Conservation (phyloP, 352 stramenopile genomes). For the Globisporangium acanthophoron region DNA sequence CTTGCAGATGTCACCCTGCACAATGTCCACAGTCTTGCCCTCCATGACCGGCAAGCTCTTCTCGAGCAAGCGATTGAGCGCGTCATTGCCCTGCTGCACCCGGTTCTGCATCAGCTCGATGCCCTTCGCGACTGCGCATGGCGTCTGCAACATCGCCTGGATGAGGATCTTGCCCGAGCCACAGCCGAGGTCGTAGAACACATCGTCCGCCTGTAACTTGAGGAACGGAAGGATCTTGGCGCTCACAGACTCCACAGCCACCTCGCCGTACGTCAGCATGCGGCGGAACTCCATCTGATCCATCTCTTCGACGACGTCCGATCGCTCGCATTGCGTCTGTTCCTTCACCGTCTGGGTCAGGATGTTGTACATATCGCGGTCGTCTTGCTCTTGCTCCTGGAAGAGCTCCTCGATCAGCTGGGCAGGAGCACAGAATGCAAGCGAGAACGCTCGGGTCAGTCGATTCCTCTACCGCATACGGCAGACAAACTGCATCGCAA, state of each 20-base stretch:
- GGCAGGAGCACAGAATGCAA: background rate
- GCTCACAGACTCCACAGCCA: slow-evolving; percentile 62
- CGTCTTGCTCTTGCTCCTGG: slow-evolving; percentile 69
- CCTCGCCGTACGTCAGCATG: slow-evolving; percentile 79
- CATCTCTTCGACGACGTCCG: slow-evolving; percentile 66
- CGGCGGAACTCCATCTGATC: slow-evolving; percentile 57
- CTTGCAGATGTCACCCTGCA: slow-evolving; percentile 70
- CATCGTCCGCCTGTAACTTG: slow-evolving; percentile 50
- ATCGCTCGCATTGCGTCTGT: slow-evolving; percentile 57
- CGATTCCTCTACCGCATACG: background rate
- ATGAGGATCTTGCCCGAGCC: slow-evolving; percentile 79
- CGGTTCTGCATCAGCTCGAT: slow-evolving; percentile 87
- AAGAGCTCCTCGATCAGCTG: slow-evolving; percentile 55
- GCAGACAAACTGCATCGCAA: no score
- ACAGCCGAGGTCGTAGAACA: slow-evolving; percentile 83
- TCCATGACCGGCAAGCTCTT: slow-evolving; percentile 33
- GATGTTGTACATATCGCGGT: slow-evolving; percentile 76
- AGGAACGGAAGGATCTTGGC: slow-evolving; percentile 63
- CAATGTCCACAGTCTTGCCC: slow-evolving; percentile 52
- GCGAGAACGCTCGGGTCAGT: background rate
- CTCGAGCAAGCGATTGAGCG: slow-evolving; percentile 41
- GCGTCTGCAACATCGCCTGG: slow-evolving; percentile 66
- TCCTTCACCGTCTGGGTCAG: slow-evolving; percentile 52
- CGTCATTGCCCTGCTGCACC: slow-evolving; percentile 48
- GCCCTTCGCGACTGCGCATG: slow-evolving; percentile 53